Percentiles rank a stretch among this genome's conserved stretches.
These are phyloP conservation scores for Chlamydomonas reinhardtii DNA, from an alignment of 163 green algal species.

Conservation along the genomic window DNA sequence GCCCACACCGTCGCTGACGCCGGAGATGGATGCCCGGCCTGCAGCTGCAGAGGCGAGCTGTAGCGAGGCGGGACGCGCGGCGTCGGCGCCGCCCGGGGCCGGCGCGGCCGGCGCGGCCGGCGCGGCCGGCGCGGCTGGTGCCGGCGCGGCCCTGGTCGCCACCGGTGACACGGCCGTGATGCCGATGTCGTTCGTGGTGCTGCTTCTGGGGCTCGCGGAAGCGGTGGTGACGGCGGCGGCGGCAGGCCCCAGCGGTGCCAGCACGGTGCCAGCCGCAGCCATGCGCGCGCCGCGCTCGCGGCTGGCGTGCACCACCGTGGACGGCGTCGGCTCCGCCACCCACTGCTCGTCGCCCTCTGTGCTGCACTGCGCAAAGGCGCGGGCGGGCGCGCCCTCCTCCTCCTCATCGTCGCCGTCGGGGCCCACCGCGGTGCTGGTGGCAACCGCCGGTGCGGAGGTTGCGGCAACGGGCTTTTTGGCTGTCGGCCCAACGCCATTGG, in stretches of 20 bases:
- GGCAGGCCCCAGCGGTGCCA: not conserved
- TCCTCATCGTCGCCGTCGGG: not conserved
- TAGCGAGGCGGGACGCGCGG: not conserved
- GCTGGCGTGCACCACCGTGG: slow-evolving; percentile 23
- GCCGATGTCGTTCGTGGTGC: not conserved
- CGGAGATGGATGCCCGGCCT: no score
- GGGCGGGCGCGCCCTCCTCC: not conserved
- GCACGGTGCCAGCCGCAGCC: slow-evolving; percentile 23
- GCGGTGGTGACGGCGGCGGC: not conserved
- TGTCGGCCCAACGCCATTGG: not conserved
- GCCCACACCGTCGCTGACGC: no score
- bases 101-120: not conserved
- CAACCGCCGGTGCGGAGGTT: not conserved
- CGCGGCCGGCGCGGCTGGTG: not conserved
- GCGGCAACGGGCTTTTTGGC: not conserved
- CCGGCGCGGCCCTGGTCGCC: not conserved
- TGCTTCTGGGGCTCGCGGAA: not conserved
- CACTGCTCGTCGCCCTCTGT: slow-evolving; percentile 39
- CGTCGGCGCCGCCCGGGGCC: not conserved
- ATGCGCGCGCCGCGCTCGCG: not conserved
- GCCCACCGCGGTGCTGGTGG: not conserved
- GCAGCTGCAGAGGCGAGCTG: not conserved
- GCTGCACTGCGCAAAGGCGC: slow-evolving; percentile 20
- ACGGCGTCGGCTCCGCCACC: not conserved
- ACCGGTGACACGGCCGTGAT: not conserved